Conservation (phyloP, 1,284 basidiomycete genomes). For the Xanthoconium separans region DNA sequence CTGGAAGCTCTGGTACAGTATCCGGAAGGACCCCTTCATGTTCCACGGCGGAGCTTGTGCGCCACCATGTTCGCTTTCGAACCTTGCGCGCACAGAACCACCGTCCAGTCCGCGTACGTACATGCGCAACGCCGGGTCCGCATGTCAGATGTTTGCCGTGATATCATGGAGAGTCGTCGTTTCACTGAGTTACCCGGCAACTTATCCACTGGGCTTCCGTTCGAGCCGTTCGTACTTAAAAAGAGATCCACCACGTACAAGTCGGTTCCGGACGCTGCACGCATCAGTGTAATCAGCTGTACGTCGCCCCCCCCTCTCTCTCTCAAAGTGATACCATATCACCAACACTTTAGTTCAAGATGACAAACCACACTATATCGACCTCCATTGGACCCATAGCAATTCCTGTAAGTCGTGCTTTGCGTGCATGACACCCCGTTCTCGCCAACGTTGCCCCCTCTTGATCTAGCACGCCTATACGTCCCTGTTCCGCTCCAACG, state of each 20-base stretch:
- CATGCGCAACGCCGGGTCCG: constrained; percentile 9
- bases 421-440: not conserved
- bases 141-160: constrained; percentile 16
- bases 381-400: not conserved
- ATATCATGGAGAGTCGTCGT: not conserved
- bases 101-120: constrained; percentile 2
- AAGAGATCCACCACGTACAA: not conserved
- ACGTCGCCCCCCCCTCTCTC: not conserved
- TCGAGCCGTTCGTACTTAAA: not conserved
- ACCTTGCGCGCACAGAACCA: not conserved
- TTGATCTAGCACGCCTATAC: constrained; percentile 13
- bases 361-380: not conserved
- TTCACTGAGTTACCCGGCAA: not conserved
- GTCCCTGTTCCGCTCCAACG: constrained; percentile 16
- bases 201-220: not conserved
- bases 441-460: not conserved
- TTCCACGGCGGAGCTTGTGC: not conserved
- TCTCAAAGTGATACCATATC: not conserved
- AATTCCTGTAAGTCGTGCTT: constrained; percentile 17
- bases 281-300: not conserved
- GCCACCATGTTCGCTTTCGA: not conserved
- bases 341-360: not conserved
- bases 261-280: not conserved
- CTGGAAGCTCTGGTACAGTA: not conserved
- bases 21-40: not conserved